Evolutionary conservation across 768 basidiomycete genomes (phyloP), one percentile per base, ranked within the genome.

Genomic region (Pisolithus orientalis): DNA sequence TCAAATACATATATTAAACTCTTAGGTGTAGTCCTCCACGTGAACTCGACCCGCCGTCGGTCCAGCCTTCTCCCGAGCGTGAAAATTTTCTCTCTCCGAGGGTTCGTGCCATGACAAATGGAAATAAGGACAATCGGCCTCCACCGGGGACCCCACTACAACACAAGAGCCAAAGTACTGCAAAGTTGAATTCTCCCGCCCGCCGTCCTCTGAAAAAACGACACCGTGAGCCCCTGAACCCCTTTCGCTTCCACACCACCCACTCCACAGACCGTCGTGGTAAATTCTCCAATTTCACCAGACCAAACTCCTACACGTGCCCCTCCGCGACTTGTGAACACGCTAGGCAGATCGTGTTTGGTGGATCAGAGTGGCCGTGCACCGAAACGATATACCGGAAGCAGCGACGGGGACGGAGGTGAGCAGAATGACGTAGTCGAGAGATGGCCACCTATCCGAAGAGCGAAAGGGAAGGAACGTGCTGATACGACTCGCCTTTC

Each of bases 301-400:
- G 32, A 46, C 17, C 38, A 39, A 3, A 42, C 37, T 1, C 31
- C 50, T 21, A 42, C 51, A 7, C 58, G 53, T n/a, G 60, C 57
- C 6, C 64, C 65, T 2, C 64, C 65, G 1, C 64, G 58, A 8
- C 2, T 62, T 7, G 62, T 58, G 17, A 34, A 64, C 4, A 56
- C 53, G 3, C 4, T 66, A 2, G 52, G 43, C 3, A 58, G 64
- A 0, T 53, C 54, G 38, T 57, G 60, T 2, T 43, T 66, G 40
- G 65, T 62, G 6, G 55, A 62, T 40, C 52, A 42, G 46, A 53
- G 43, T 5, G 62, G 60, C 2, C 54, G 44, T 28, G 50, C 57
- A 3, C 64, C 60, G 21, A 42, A 42, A 11, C n/a, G 5, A 7
- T 24, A 24, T 21, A 8, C 10, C 17, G 17, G 17, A 7, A 42